These are phyloP conservation scores for Aureobasidium pullulans DNA, from an alignment of 2,329 filamentous ascomycete species.

Conservation along the genomic window DNA sequence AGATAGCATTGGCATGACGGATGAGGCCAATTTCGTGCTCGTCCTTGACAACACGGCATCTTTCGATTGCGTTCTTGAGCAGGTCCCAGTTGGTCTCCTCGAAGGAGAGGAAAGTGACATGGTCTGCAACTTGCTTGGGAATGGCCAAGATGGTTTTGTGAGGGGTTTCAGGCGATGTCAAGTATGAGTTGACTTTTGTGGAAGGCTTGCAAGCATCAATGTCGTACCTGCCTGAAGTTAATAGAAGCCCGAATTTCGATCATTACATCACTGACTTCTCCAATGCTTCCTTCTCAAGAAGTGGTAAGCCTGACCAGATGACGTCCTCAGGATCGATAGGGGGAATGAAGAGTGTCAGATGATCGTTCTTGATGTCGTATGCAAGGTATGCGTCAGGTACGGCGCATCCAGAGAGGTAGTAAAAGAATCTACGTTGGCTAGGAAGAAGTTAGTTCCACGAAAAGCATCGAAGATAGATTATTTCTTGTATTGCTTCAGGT, in stretches of 20 bases:
- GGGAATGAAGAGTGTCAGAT: conserved; percentile 83
- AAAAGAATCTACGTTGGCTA: conserved; percentile 87
- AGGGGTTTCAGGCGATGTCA: conserved; percentile 45
- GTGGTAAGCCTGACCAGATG: conserved; percentile 85
- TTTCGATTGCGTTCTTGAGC: conserved; percentile 64
- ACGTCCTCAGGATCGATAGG: conserved; percentile 81
- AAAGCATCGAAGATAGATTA: neutral
- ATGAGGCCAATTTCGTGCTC: conserved; percentile 80
- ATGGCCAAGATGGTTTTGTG: conserved; percentile 63
- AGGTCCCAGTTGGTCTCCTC: conserved; percentile 51
- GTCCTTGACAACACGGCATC: conserved; percentile 73
- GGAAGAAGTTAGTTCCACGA: neutral
- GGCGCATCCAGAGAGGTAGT: conserved; percentile 82
- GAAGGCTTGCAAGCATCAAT: conserved; percentile 16
- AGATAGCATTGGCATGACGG: conserved; percentile 71
- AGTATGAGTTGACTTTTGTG: conserved; percentile 59
- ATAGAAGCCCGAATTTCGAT: neutral
- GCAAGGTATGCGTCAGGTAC: conserved; percentile 72
- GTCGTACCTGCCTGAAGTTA: neutral
- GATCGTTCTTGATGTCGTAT: conserved; percentile 68
- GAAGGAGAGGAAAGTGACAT: conserved; percentile 65
- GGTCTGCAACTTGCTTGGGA: conserved; percentile 63
- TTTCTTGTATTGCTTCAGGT: too few species aligned
- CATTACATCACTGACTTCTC: conserved; percentile 32
- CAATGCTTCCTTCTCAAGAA: conserved; percentile 67